phyloP scores from a whole-genome alignment of 2,329 filamentous ascomycete genomes.

The Penicillium sp. region DNA sequence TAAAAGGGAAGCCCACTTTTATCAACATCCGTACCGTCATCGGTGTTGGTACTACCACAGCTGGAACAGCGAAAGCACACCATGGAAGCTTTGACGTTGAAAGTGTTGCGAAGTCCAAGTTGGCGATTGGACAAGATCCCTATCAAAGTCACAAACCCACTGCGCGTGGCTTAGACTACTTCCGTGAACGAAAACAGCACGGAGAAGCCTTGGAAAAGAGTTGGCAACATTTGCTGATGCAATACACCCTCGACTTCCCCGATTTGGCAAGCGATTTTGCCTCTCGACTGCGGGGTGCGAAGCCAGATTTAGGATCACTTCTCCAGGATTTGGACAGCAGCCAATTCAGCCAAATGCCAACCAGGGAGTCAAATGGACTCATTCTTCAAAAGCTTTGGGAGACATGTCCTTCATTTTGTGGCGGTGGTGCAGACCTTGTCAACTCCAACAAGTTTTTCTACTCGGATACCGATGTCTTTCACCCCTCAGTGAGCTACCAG shows the following conservation, averaged over 20 bases:
- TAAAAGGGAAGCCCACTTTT: constrained; percentile 49
- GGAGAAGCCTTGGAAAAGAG: not conserved
- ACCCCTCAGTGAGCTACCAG: constrained; percentile 27
- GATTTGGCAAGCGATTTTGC: not conserved
- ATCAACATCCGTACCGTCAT: constrained; percentile 55
- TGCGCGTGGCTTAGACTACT: not conserved
- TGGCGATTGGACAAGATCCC: constrained; percentile 1
- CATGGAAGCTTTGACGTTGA: constrained; percentile 12
- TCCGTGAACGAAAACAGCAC: constrained; percentile 1
- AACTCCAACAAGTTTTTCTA: constrained; percentile 20
- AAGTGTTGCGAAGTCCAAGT: constrained; percentile 5
- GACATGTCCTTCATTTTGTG: constrained; percentile 8
- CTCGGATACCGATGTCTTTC: constrained; percentile 9
- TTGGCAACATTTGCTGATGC: constrained; percentile 1
- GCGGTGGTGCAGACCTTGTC: constrained; percentile 20
- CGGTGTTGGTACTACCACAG: constrained; percentile 44
- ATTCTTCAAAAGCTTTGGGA: constrained; percentile 11
- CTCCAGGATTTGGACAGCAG: not conserved
- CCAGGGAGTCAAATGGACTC: constrained; percentile 12
- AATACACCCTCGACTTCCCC: not conserved
- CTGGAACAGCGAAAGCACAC: constrained; percentile 25
- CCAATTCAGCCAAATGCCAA: constrained; percentile 8
- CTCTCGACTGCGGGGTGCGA: not conserved
- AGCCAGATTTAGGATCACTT: not conserved
- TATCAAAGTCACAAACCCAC: not conserved